Percentiles rank a stretch among this genome's conserved stretches.
Evolutionary conservation across 345 rosid species (phyloP).

Genomic region (Pistacia vera): DNA sequence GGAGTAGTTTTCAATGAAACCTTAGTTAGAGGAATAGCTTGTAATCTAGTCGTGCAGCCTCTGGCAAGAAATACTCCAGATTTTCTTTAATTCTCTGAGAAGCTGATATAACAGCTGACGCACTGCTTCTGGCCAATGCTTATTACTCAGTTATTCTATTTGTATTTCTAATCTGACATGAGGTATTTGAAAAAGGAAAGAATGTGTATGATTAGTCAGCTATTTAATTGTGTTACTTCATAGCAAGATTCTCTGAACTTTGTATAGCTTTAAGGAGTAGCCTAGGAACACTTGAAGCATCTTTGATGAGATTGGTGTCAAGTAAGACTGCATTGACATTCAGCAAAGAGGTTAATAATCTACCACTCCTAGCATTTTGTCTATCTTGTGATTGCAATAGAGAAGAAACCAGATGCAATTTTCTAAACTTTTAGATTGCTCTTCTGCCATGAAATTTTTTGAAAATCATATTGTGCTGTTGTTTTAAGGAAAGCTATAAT

Average conservation of each 20-base stretch:
- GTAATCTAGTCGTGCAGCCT: not conserved
- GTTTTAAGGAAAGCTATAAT: not conserved
- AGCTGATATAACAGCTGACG: not conserved
- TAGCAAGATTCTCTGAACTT: not conserved
- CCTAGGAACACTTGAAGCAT: not conserved
- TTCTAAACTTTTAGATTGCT: not conserved
- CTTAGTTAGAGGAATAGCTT: not conserved
- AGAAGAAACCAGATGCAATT: not conserved
- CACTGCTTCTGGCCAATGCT: not conserved
- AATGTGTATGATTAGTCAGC: no score
- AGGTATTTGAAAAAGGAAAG: no score
- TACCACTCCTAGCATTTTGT: not conserved
- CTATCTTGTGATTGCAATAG: not conserved
- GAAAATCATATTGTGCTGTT: not conserved
- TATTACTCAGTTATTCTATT: not conserved
- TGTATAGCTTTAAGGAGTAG: not conserved
- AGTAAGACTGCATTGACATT: not conserved
- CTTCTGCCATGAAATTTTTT: not conserved
- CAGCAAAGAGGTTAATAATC: not conserved
- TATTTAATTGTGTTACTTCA: no score
- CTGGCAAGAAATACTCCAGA: not conserved
- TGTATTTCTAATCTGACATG: no score
- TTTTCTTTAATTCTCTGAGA: not conserved
- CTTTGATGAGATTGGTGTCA: not conserved
- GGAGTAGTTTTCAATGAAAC: not conserved